Percentiles rank a stretch among this genome's conserved stretches.
phyloP scores from a whole-genome alignment of 2,329 filamentous ascomycete genomes.

The Lecanicillium sp. region DNA sequence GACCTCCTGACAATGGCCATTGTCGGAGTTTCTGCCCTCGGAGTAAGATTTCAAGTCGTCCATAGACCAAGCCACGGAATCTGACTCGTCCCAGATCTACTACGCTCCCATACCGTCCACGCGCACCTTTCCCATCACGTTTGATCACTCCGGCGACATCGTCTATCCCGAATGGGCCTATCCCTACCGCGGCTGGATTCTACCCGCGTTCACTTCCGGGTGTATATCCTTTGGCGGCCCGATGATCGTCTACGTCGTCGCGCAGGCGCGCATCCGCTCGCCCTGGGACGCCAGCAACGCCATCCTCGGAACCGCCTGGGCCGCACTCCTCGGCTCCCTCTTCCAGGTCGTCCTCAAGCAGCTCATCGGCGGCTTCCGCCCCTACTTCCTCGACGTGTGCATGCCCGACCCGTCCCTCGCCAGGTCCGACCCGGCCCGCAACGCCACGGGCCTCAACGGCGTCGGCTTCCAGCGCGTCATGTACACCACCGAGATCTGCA shows the following conservation, averaged over 20 bases:
- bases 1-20: slow-evolving; percentile 54
- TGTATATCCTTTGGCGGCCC: slow-evolving; percentile 53
- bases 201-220: slow-evolving; percentile 54
- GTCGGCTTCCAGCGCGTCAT: slow-evolving; percentile 54
- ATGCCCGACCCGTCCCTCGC: slow-evolving; percentile 46
- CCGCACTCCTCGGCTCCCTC: slow-evolving; percentile 52
- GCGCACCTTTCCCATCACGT: slow-evolving; percentile 57
- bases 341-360: slow-evolving; percentile 63
- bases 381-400: slow-evolving; percentile 60
- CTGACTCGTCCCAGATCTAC: slow-evolving; percentile 37
- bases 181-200: slow-evolving; percentile 54
- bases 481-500: slow-evolving; percentile 60
- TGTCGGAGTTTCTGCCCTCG: slow-evolving; percentile 34
- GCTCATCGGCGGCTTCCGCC: slow-evolving; percentile 57
- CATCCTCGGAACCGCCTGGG: slow-evolving; percentile 54
- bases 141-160: slow-evolving; percentile 51
- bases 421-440: slow-evolving; percentile 28
- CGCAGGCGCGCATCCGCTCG: slow-evolving; percentile 51
- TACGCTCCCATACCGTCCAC: slow-evolving; percentile 47
- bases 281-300: slow-evolving; percentile 59
- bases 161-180: slow-evolving; percentile 61
- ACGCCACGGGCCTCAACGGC: slow-evolving; percentile 33
- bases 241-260: slow-evolving; percentile 47
- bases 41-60: slow-evolving; percentile 20
- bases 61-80: not conserved